These are phyloP conservation scores for Vicia villosa DNA, from an alignment of 306 rosid genomes.

Conservation along the genomic window DNA sequence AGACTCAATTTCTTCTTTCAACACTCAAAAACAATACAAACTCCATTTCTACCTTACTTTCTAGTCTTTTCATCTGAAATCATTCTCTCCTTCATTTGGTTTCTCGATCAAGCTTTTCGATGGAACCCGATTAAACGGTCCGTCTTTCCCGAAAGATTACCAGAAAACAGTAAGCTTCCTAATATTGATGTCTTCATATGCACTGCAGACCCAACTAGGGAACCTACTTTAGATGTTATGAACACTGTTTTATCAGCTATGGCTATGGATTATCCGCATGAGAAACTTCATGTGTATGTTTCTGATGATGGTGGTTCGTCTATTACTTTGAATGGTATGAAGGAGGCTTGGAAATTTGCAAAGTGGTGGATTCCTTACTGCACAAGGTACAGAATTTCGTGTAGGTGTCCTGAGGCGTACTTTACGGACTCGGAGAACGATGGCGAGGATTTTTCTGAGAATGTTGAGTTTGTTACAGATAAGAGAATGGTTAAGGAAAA, in stretches of 20 bases:
- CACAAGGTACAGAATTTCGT: constrained; percentile 41
- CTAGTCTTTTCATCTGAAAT: constrained; percentile 61
- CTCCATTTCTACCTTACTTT: constrained; percentile 50
- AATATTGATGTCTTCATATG: constrained; percentile 67
- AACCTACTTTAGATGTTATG: constrained; percentile 72
- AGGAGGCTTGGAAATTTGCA: constrained; percentile 57
- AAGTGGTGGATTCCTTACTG: constrained; percentile 74
- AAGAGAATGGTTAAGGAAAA: constrained; percentile 46
- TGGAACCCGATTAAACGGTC: constrained; percentile 61
- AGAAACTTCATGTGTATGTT: constrained; percentile 71
- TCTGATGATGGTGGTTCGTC: constrained; percentile 74
- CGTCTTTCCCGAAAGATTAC: constrained; percentile 61
- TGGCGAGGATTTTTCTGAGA: constrained; percentile 25
- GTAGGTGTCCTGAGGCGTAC: constrained; percentile 65
- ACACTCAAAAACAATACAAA: constrained; percentile 23
- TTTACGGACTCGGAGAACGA: constrained; percentile 43
- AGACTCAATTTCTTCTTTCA: constrained; percentile 52
- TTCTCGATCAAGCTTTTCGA: constrained; percentile 52
- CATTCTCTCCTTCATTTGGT: constrained; percentile 65
- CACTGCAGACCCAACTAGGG: constrained; percentile 68
- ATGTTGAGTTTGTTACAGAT: constrained; percentile 41
- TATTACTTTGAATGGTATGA: constrained; percentile 52
- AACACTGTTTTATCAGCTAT: constrained; percentile 74
- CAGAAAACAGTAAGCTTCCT: constrained; percentile 58
- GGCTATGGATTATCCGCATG: constrained; percentile 69